Percentiles rank a stretch among this genome's conserved stretches.
Evolutionary conservation across 768 basidiomycete species (phyloP).

Genomic region (Naganishia vishniacii): DNA sequence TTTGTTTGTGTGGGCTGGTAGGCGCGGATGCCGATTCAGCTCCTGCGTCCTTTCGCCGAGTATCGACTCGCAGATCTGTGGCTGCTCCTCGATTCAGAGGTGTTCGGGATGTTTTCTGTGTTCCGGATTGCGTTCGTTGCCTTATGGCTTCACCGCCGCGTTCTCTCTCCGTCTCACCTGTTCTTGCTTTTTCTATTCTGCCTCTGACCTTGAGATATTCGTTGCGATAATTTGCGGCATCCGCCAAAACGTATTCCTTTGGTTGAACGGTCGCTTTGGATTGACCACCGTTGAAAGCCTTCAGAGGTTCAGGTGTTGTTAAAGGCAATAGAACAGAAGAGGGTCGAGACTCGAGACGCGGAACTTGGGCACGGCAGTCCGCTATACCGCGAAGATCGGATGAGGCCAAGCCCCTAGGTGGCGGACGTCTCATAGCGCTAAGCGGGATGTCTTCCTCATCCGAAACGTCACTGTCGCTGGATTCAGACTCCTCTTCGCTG

Average conservation of each 20-base stretch:
- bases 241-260: neutral
- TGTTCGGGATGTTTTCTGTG: neutral
- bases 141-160: constrained; percentile 1
- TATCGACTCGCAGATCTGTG: constrained; percentile 3
- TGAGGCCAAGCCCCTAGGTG: neutral
- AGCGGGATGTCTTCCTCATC: constrained; percentile 1
- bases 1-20: neutral
- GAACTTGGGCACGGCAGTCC: neutral
- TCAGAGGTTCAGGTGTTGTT: neutral
- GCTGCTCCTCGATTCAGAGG: neutral
- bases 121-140: neutral
- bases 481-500: neutral
- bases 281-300: neutral
- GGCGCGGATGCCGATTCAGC: constrained; percentile 3
- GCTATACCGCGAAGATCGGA: neutral
- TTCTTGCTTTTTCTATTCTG: constrained; percentile 8
- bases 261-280: neutral
- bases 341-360: neutral
- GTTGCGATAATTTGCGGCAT: neutral
- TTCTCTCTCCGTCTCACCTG: constrained; percentile 1
- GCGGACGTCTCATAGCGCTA: neutral
- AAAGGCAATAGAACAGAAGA: neutral
- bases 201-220: constrained; percentile 9
- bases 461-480: neutral
- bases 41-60: neutral